Conservation (phyloP, 345 rosid species). For the Hibiscus syriacus region DNA sequence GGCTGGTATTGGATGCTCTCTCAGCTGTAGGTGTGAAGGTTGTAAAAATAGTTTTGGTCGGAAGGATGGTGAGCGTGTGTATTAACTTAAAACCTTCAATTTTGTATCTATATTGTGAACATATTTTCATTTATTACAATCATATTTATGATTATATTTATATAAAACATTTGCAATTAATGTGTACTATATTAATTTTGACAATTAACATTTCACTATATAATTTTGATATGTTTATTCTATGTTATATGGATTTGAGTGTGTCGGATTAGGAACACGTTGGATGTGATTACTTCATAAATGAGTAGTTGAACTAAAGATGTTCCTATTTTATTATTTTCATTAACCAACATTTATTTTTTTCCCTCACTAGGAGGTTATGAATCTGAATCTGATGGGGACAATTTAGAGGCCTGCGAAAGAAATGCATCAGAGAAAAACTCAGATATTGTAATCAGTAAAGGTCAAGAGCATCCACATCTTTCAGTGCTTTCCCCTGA, state of each 20-base stretch:
- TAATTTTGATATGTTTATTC: too few species aligned
- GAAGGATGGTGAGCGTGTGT: conserved; percentile 47
- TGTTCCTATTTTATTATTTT: background rate
- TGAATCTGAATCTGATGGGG: conserved; percentile 22
- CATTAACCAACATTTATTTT: background rate
- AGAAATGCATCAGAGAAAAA: conserved; percentile 13
- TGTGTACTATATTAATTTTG: background rate
- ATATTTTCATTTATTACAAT: background rate
- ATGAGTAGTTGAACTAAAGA: background rate
- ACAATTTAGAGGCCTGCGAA: conserved; percentile 18
- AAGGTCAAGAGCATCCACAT: conserved; percentile 22
- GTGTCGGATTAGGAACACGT: too few species aligned
- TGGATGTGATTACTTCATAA: too few species aligned
- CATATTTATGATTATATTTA: background rate
- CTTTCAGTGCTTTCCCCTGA: conserved; percentile 14
- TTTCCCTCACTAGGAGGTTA: conserved; percentile 16
- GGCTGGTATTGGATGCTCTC: conserved; percentile 74
- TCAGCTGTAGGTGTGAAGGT: conserved; percentile 59
- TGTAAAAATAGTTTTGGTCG: conserved; percentile 46
- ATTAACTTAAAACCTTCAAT: background rate
- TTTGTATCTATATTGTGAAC: background rate
- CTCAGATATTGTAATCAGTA: conserved; percentile 2
- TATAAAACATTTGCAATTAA: background rate
- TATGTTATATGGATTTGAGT: too few species aligned
- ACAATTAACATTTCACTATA: too few species aligned